Base-by-base conservation (phyloP, 768 basidiomycete species). In the Lactarius pseudohatsudake region DNA sequence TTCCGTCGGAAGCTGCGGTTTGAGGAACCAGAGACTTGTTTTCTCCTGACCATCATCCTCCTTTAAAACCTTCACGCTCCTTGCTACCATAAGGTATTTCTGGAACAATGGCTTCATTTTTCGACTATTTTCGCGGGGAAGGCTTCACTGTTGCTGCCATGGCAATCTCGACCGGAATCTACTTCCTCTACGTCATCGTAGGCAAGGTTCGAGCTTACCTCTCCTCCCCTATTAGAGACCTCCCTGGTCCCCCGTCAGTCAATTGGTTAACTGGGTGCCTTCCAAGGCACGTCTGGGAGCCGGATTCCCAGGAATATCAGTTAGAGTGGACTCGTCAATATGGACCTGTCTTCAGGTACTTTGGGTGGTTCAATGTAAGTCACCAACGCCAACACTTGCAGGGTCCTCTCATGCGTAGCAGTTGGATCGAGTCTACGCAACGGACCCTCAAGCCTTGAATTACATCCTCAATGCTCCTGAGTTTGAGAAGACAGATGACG, bases 391-490 rank as follows among this genome's bases (percentile, higher is more conserved):
- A 47, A 38, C 11, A 6, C 36, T 30, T n/a, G 30, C 15, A 28
- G 47, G 22, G 6, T 26, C 57, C 20, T 41, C 34, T 6, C n/a
- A 45, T 28, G 7, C 18, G 38, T 45, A 11, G 26, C 55, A 69
- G 69, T 1, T 55, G 47, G 8, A 3, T 16, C 61, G 20, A 5
- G 41, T 68, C 47, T 0, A 32, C 18, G 57, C 43, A 11, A 61
- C 45, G 10, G 69, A 69, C 43, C 61, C 20, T 30, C 67, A 60
- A 22, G 66, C 69, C 15, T 41, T 68, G 41, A 68, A 64, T 30
- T 40, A 64, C 57, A 54, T 69, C 1, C 15, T 69, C 4, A 64
- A 38, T 43, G 36, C 54, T 32, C 58, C 67, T 26, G 66, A 68
- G 20, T 69, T 68, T 22, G 67, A 62, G 13, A 69, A 69, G 38